phyloP scores from a whole-genome alignment of 176 grass and related monocot genomes.

The Canna indica region DNA sequence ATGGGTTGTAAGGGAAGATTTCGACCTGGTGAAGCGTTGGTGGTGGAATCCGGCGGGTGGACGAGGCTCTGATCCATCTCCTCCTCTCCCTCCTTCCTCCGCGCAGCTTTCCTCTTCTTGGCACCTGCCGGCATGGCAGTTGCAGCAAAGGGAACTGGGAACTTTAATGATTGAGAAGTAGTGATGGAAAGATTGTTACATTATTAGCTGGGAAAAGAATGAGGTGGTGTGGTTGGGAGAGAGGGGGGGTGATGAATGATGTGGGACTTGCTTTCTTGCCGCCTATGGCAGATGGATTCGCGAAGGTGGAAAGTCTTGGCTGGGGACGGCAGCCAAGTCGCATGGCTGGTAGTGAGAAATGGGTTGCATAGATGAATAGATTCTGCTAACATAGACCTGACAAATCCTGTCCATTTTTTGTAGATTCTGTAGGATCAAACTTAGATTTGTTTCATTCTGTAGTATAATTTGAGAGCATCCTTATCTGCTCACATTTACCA shows the following conservation, averaged over 20 bases:
- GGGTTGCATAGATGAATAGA: neutral
- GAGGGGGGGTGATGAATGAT: neutral
- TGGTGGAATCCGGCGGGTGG: neutral
- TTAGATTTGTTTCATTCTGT: too few relatives aligned
- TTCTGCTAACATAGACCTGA: too few relatives aligned
- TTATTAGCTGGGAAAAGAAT: neutral
- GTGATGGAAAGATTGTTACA: neutral
- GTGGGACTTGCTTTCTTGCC: neutral
- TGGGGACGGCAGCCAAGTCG: neutral
- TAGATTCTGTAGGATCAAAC: too few relatives aligned
- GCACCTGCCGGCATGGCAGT: slow-evolving; percentile 1
- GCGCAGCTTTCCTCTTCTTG: slow-evolving; percentile 9
- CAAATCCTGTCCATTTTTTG: too few relatives aligned
- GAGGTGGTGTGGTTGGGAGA: neutral
- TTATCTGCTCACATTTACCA: too few relatives aligned
- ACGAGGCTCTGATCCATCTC: neutral
- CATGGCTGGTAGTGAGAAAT: neutral
- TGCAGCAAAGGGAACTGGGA: neutral
- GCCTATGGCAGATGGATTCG: neutral
- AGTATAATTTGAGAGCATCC: too few relatives aligned
- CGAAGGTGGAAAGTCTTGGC: neutral
- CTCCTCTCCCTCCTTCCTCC: neutral
- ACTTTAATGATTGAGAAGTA: neutral
- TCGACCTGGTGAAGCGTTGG: neutral
- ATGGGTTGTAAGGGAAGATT: neutral